A percentile compares a stretch with the other conserved stretches of the same genome.
These are phyloP conservation scores for Davidsoniella neocaledoniae DNA, from an alignment of 2,329 filamentous ascomycete species.

Conservation along the genomic window DNA sequence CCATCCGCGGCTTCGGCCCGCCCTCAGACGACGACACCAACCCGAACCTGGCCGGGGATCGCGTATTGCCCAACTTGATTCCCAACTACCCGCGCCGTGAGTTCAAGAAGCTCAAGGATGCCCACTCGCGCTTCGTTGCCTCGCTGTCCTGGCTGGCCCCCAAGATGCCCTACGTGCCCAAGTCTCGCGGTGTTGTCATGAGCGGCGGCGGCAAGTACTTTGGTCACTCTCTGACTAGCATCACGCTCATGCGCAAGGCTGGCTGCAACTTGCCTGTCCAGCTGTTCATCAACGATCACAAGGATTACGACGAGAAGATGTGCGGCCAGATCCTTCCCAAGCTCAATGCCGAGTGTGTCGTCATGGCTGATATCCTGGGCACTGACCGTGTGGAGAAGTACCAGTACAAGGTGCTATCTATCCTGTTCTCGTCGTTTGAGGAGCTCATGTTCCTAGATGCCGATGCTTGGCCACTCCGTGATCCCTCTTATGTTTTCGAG, in stretches of 20 bases:
- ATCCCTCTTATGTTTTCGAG: conserved; percentile 28
- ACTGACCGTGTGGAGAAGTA: conserved; percentile 23
- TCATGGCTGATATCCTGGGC: conserved; percentile 18
- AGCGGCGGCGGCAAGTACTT: conserved; percentile 31
- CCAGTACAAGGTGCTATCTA: conserved; percentile 39
- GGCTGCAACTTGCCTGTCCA: conserved; percentile 32
- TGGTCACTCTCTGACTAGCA: conserved; percentile 30
- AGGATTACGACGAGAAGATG: conserved; percentile 18
- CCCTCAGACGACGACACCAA: conserved; percentile 6
- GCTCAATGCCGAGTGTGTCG: conserved; percentile 20
- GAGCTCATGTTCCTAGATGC: conserved; percentile 42
- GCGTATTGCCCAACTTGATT: conserved; percentile 3
- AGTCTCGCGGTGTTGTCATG: conserved; percentile 31
- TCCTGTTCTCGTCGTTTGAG: conserved; percentile 42
- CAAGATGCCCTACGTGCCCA: conserved; percentile 18
- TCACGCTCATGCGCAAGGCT: conserved; percentile 33
- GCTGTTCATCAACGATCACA: conserved; percentile 20
- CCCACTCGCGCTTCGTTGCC: conserved; percentile 2
- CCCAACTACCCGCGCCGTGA: conserved; percentile 1
- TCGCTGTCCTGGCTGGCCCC: conserved; percentile 15
- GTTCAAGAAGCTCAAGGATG: conserved; percentile 6
- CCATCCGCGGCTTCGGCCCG: conserved; percentile 6
- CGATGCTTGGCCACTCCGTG: conserved; percentile 32
- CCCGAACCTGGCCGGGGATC: conserved; percentile 5
- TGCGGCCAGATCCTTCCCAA: conserved; percentile 19